Conservation (phyloP, 2,329 filamentous ascomycete genomes). For the Apiospora marii region DNA sequence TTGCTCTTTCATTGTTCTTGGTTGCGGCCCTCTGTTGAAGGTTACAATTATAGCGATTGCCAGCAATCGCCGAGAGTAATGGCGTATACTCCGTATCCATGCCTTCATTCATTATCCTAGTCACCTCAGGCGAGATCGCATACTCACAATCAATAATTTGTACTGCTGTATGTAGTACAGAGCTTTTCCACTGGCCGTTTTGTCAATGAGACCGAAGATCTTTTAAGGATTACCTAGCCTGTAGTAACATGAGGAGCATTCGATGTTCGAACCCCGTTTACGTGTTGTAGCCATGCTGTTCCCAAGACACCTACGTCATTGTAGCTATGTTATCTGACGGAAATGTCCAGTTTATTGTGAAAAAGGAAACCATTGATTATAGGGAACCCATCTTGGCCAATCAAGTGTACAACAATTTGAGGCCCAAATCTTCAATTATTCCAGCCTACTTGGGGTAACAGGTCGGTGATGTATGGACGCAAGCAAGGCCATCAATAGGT, state of each 20-base stretch:
- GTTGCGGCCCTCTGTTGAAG: not conserved
- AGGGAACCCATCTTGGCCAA: too few species aligned
- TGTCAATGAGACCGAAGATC: not conserved
- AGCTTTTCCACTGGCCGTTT: not conserved
- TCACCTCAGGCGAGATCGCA: not conserved
- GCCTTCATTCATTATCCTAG: too few species aligned
- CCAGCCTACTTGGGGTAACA: not conserved
- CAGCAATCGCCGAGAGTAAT: too few species aligned
- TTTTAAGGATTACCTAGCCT: not conserved
- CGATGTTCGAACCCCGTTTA: not conserved
- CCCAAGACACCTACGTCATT: not conserved
- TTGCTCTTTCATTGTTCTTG: constrained; percentile 48
- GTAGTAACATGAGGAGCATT: not conserved
- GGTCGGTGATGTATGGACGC: not conserved
- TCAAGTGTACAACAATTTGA: not conserved
- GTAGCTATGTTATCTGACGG: not conserved
- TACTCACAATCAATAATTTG: too few species aligned
- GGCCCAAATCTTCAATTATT: not conserved
- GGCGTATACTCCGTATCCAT: too few species aligned
- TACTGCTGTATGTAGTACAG: not conserved
- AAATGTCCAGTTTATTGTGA: not conserved
- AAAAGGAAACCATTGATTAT: too few species aligned
- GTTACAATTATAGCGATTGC: not conserved
- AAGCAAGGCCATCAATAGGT: not conserved
- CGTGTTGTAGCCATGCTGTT: not conserved